Conservation (phyloP, 352 stramenopile genomes). For the Phytophthora pseudosyringae region DNA sequence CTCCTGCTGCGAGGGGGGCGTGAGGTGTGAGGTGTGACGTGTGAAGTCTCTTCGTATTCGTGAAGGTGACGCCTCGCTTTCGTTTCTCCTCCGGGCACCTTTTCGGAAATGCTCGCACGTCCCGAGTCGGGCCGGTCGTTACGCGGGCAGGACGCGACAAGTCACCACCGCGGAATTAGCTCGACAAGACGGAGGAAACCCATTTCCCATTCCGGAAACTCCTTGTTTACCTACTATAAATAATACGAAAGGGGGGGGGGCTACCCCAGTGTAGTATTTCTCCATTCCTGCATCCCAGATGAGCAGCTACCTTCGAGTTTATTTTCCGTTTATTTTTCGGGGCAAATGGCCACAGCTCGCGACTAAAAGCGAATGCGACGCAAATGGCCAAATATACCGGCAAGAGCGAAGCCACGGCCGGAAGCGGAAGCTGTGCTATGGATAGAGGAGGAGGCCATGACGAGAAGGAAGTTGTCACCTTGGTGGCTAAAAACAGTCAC, state of each 20-base stretch:
- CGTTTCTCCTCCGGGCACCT: constrained; percentile 33
- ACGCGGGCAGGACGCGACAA: constrained; percentile 18
- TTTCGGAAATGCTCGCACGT: constrained; percentile 40
- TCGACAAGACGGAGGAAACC: constrained; percentile 1
- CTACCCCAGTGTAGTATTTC: background rate
- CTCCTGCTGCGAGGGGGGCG: too few species aligned
- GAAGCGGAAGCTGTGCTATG: too few species aligned
- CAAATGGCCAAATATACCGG: too few species aligned
- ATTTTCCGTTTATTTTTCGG: too few species aligned
- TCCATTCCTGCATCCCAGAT: background rate
- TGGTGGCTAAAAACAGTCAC: background rate
- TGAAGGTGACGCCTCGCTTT: constrained; percentile 12
- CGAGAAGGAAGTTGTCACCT: background rate
- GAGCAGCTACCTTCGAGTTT: background rate
- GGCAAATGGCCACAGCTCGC: too few species aligned
- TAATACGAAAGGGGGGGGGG: background rate
- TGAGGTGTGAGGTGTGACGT: background rate
- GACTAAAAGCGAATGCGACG: background rate
- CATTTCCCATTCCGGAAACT: constrained; percentile 8
- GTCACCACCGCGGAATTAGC: constrained; percentile 9
- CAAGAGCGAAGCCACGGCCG: too few species aligned
- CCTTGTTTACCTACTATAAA: constrained; percentile 2
- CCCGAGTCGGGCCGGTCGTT: constrained; percentile 30
- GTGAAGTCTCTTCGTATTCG: constrained; percentile 13
- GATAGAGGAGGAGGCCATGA: too few species aligned